Percentiles rank a stretch among this genome's conserved stretches.
These are phyloP conservation scores for Euphorbia tirucalli DNA, from an alignment of 345 rosid species.

Conservation along the genomic window DNA sequence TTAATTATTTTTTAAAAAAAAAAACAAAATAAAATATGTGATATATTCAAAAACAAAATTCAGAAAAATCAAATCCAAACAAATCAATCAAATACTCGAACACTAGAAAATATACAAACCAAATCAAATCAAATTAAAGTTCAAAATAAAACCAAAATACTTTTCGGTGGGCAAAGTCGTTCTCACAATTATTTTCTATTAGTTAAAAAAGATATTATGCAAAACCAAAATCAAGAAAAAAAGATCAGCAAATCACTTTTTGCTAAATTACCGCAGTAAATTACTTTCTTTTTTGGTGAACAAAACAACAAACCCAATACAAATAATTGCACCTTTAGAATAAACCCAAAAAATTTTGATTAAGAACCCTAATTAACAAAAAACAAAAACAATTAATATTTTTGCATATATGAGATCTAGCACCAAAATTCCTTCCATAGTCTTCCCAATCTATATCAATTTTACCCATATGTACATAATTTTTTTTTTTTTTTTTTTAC, in stretches of 20 bases:
- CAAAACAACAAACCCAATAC: background rate
- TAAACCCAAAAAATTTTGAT: background rate
- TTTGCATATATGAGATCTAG: too few species aligned
- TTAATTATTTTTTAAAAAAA: too few species aligned
- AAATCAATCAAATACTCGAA: background rate
- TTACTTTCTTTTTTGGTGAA: background rate
- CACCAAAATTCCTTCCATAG: too few species aligned
- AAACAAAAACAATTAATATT: too few species aligned
- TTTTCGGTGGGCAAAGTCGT: background rate
- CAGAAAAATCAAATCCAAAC: background rate
- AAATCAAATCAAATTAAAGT: background rate
- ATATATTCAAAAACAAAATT: too few species aligned
- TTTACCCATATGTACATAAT: too few species aligned
- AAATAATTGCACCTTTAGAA: background rate
- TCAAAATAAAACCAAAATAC: background rate
- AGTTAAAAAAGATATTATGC: background rate
- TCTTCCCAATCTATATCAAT: too few species aligned
- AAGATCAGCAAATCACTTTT: background rate
- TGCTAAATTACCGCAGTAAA: background rate
- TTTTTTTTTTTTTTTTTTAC: too few species aligned
- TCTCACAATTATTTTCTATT: background rate
- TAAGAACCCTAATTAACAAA: too few species aligned
- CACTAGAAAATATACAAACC: background rate
- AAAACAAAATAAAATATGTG: too few species aligned
- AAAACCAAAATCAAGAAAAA: background rate